These are phyloP conservation scores for Malassezia sp. DNA, from an alignment of 1,284 basidiomycete species.

Conservation along the genomic window DNA sequence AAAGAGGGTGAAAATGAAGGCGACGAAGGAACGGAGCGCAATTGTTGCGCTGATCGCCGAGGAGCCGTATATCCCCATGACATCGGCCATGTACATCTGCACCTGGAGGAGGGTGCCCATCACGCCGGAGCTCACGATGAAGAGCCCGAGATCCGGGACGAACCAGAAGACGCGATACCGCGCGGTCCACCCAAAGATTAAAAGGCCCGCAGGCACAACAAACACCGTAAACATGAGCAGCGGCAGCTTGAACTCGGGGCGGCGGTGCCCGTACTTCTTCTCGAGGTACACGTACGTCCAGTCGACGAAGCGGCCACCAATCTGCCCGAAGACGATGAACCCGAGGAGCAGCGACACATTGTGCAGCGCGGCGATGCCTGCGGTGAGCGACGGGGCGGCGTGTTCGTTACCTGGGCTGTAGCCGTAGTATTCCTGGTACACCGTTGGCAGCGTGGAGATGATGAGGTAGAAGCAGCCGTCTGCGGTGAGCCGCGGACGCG, in stretches of 20 bases:
- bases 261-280: slow-evolving; percentile 53
- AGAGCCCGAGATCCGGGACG: slow-evolving; percentile 51
- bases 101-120: slow-evolving; percentile 25
- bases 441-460: slow-evolving; percentile 58
- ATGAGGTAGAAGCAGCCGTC: slow-evolving; percentile 51
- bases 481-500: not conserved
- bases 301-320: slow-evolving; percentile 56
- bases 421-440: slow-evolving; percentile 52
- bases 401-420: slow-evolving; percentile 27
- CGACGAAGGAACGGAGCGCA: slow-evolving; percentile 36
- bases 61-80: slow-evolving; percentile 42
- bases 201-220: slow-evolving; percentile 54
- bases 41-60: slow-evolving; percentile 37
- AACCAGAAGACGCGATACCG: slow-evolving; percentile 57
- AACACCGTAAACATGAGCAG: slow-evolving; percentile 56
- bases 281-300: slow-evolving; percentile 53
- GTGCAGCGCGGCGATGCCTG: slow-evolving; percentile 54
- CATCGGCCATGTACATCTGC: slow-evolving; percentile 35
- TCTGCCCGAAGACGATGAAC: slow-evolving; percentile 50
- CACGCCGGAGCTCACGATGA: slow-evolving; percentile 17
- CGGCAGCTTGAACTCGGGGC: slow-evolving; percentile 50
- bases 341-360: slow-evolving; percentile 54
- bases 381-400: too few species aligned
- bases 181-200: slow-evolving; percentile 60
- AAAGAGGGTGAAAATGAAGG: slow-evolving; percentile 44